phyloP scores from a whole-genome alignment of 345 rosid genomes.

The Lumnitzera littorea region DNA sequence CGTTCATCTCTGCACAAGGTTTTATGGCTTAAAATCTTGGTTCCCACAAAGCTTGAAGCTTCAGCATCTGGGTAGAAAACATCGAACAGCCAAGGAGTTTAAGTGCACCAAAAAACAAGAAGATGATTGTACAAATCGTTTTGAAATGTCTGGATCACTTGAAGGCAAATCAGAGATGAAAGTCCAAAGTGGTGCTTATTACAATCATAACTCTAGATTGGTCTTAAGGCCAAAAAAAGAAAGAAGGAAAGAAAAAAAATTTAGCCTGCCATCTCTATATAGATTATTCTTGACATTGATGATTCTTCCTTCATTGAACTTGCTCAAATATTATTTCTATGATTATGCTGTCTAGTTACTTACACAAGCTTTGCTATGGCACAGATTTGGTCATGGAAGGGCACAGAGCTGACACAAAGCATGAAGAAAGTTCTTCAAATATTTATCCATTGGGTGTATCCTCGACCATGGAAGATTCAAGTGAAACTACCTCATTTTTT shows the following conservation, averaged over 20 bases:
- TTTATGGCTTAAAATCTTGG: conserved; percentile 43
- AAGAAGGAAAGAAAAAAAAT: too few relatives aligned
- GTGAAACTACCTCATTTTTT: conserved; percentile 7
- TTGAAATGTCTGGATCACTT: conserved; percentile 21
- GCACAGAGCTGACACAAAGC: conserved; percentile 9
- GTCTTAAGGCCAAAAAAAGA: too few relatives aligned
- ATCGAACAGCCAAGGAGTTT: conserved; percentile 23
- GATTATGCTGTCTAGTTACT: too few relatives aligned
- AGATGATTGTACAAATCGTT: conserved; percentile 14
- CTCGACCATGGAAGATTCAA: conserved; percentile 5
- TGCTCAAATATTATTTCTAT: too few relatives aligned
- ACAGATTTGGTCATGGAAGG: too few relatives aligned
- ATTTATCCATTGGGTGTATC: conserved; percentile 9
- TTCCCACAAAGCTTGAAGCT: conserved; percentile 28
- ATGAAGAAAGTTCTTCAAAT: conserved; percentile 11
- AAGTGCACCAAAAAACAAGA: conserved; percentile 28
- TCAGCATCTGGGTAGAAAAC: conserved; percentile 18
- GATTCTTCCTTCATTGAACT: too few relatives aligned
- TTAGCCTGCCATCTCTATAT: too few relatives aligned
- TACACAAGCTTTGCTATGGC: too few relatives aligned
- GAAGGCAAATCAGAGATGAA: conserved; percentile 14
- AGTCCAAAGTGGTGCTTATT: not conserved
- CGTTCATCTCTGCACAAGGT: conserved; percentile 24
- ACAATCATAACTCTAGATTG: conserved; percentile 14
- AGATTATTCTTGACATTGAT: too few relatives aligned